phyloP scores from a whole-genome alignment of 2,329 filamentous ascomycete genomes.

The Chaetomium olivaceum region DNA sequence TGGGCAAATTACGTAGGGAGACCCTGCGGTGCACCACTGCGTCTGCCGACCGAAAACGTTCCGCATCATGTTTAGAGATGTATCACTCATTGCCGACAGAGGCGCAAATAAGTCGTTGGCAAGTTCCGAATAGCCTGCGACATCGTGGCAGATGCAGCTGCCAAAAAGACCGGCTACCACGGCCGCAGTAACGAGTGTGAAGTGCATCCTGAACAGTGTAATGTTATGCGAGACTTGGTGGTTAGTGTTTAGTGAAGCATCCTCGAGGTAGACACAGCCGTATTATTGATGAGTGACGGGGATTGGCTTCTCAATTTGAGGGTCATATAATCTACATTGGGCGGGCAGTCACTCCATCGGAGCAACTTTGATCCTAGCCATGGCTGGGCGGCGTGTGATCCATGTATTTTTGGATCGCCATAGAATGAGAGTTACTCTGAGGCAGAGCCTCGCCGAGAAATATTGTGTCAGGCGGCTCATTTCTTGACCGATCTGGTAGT shows the following conservation, averaged over 20 bases:
- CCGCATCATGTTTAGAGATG: not conserved
- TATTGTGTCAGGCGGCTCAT: not conserved
- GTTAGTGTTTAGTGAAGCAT: not conserved
- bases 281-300: not conserved
- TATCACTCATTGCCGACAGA: not conserved
- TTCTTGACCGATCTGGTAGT: not conserved
- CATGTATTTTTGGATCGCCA: not conserved
- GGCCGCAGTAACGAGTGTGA: not conserved
- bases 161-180: not conserved
- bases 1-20: slow-evolving; percentile 1
- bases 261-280: not conserved
- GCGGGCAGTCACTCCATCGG: not conserved
- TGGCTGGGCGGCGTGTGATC: no score
- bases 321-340: not conserved
- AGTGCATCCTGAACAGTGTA: not conserved
- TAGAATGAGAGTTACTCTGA: not conserved
- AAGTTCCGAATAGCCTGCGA: not conserved
- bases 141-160: not conserved
- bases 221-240: not conserved
- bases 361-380: not conserved
- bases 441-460: not conserved
- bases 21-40: not conserved
- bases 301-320: not conserved
- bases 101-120: not conserved
- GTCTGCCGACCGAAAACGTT: not conserved